phyloP scores from a whole-genome alignment of 352 stramenopile genomes.

The Globisporangium sylvaticum region DNA sequence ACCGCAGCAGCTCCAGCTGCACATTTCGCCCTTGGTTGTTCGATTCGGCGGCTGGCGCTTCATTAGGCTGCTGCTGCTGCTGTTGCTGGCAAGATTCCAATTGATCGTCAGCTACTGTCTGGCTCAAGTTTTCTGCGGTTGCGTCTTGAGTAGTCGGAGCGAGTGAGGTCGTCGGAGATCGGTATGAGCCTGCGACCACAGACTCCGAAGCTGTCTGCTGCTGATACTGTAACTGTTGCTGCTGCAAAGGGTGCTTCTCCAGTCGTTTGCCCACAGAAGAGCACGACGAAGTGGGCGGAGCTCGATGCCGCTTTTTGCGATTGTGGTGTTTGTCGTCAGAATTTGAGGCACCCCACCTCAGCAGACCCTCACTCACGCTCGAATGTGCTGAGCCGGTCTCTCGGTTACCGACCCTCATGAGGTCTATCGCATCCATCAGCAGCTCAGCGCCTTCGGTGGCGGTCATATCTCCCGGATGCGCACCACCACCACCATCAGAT shows the following conservation, averaged over 20 bases:
- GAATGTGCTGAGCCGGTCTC: background rate
- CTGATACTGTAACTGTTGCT: background rate
- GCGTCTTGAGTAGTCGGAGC: background rate
- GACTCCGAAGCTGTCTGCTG: background rate
- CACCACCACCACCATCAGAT: background rate
- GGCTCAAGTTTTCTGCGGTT: background rate
- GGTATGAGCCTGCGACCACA: background rate
- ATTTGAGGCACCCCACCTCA: background rate
- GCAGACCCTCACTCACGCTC: background rate
- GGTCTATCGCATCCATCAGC: background rate
- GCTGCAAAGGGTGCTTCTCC: background rate
- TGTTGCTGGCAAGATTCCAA: background rate
- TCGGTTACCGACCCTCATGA: background rate
- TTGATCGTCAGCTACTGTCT: background rate
- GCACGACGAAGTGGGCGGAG: slow-evolving; percentile 2
- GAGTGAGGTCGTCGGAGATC: background rate
- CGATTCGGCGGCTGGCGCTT: background rate
- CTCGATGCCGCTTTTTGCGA: background rate
- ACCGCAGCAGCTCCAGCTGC: slow-evolving; percentile 8
- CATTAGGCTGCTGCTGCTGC: background rate
- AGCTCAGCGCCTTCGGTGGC: slow-evolving; percentile 7
- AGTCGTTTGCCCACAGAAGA: slow-evolving; percentile 1
- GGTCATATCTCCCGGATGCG: background rate
- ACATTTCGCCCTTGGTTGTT: background rate
- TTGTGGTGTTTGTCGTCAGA: background rate